These are phyloP conservation scores for Bonia amplexicaulis DNA, from an alignment of 176 grass and related monocot species.

Conservation along the genomic window DNA sequence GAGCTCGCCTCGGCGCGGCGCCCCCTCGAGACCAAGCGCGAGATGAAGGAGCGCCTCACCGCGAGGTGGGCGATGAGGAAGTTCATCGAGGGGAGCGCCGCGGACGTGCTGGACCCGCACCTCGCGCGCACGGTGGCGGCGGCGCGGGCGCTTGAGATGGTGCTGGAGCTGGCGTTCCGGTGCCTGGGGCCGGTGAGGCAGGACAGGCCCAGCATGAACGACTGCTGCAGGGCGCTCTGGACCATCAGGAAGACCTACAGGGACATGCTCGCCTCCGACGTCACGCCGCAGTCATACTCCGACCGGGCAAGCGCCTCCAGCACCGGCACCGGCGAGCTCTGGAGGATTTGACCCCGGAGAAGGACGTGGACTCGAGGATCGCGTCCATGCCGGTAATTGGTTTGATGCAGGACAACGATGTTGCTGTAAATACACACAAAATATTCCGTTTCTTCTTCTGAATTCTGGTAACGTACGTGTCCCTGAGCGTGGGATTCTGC, in stretches of 20 bases:
- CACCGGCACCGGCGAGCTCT: constrained; percentile 19
- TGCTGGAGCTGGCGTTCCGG: constrained; percentile 64
- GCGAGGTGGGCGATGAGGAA: constrained; percentile 61
- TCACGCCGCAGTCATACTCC: background rate
- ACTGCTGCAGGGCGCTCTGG: constrained; percentile 67
- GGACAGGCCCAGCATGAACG: constrained; percentile 62
- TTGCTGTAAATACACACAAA: too few relatives aligned
- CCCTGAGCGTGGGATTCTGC: too few relatives aligned
- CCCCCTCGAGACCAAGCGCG: constrained; percentile 63
- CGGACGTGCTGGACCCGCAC: constrained; percentile 59
- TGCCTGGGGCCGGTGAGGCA: constrained; percentile 56
- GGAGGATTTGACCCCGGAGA: background rate
- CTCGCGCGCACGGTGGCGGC: constrained; percentile 29
- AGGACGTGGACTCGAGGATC: too few relatives aligned
- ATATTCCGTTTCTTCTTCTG: too few relatives aligned
- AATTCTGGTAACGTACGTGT: too few relatives aligned
- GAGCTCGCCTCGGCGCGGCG: constrained; percentile 65
- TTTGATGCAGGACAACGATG: background rate
- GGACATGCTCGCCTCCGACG: constrained; percentile 27
- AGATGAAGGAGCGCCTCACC: constrained; percentile 62
- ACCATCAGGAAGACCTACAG: constrained; percentile 67
- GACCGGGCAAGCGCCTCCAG: constrained; percentile 12
- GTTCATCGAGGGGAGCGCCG: constrained; percentile 40
- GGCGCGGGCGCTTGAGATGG: constrained; percentile 36
- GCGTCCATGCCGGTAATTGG: background rate